phyloP scores from a whole-genome alignment of 768 basidiomycete genomes.

The Pleurotus pulmonarius region DNA sequence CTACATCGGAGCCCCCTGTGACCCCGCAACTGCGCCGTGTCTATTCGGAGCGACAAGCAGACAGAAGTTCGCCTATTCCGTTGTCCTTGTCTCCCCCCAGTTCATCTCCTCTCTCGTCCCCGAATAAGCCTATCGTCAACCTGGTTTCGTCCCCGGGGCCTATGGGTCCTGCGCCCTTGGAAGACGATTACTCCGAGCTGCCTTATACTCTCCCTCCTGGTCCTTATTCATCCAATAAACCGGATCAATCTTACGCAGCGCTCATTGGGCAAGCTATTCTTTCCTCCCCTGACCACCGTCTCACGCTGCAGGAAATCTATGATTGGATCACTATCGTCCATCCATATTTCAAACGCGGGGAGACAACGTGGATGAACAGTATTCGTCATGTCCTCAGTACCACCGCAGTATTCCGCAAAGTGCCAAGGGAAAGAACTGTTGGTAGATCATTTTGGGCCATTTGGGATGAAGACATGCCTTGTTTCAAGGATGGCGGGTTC shows the following conservation, averaged over 20 bases:
- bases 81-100: conserved; percentile 56
- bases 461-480: conserved; percentile 75
- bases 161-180: conserved; percentile 60
- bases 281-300: conserved; percentile 75
- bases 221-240: conserved; percentile 77
- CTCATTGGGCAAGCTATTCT: conserved; percentile 94
- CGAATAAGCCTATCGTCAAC: conserved; percentile 56
- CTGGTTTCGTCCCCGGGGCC: conserved; percentile 84
- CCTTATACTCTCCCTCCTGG: conserved; percentile 82
- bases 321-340: conserved; percentile 93
- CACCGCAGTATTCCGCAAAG: conserved; percentile 87
- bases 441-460: conserved; percentile 90
- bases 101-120: conserved; percentile 63
- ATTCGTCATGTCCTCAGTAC: conserved; percentile 96
- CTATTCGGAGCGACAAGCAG: conserved; percentile 13
- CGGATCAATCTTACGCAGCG: conserved; percentile 89
- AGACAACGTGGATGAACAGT: conserved; percentile 97
- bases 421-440: conserved; percentile 68
- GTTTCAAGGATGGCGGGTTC: conserved; percentile 83
- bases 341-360: conserved; percentile 89
- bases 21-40: conserved; percentile 47
- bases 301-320: conserved; percentile 95
- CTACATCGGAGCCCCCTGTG: conserved; percentile 36
- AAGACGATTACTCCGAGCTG: conserved; percentile 61
- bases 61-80: conserved; percentile 39